Evolutionary conservation across 1,139 yeast genomes (phyloP), one percentile per base, ranked within the genome.

Genomic region (Yamadazyma oceani): DNA sequence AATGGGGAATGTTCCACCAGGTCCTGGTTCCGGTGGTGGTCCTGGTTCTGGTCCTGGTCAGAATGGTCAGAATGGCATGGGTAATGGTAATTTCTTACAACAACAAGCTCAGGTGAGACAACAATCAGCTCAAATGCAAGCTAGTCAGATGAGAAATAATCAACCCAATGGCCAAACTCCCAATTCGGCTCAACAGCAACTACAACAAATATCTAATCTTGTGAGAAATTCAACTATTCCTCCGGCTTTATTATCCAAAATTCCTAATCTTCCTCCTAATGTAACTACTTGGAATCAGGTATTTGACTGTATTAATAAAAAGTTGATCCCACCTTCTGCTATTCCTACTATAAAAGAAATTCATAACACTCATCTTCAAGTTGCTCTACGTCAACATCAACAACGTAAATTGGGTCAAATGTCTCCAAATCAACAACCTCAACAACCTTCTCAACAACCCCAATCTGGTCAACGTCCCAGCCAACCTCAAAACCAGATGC

Each of bases 241-340:
- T 1, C 79, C 77, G n/a, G 79, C 81, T 5, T 59, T 89, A 30
- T 64, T 89, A 33, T 71, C 75, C 36, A 78, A 78, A 51, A 78
- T 89, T 36, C 96, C 96, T 10, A 82, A 80, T 33, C 66, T 89
- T 25, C 96, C 96, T 0, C 81, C 84, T n/a, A 85, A 82, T 37
- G 82, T 82, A 27, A 82, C 77, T 46, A 86, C 95, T 4, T 88
- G 96, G 96, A 76, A 79, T 30, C 90, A 84, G 56, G 79, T 89
- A 19, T 81, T 85, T 55, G 87, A 84, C 37, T 73, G 85, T 48
- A 71, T 85, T 36, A 77, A 75, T 42, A 75, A 78, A 46, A 80
- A 77, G 40, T 66, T 76, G 37, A 64, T 85, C 22, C 78, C 85
- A 1, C 71, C 72, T 4, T 69, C 76, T 15, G 73, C 75, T 16